Evolutionary conservation across 163 green algal genomes (phyloP).

Genomic region (Chlamydomonas reinhardtii): DNA sequence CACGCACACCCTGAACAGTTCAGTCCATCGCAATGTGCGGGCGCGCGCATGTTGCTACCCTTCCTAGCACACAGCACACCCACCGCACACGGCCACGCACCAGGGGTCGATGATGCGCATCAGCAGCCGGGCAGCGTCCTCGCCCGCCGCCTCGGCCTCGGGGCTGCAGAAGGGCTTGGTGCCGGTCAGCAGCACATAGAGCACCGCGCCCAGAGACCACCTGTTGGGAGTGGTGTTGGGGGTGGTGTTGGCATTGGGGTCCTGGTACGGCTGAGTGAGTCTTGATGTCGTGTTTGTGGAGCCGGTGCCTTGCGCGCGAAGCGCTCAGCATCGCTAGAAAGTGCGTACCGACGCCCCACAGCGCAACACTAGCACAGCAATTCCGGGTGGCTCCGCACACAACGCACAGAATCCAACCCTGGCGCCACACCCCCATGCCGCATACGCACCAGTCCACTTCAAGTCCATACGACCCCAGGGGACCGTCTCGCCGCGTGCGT

Average conservation of each 20-base stretch:
- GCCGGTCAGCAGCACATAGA: conserved; percentile 45
- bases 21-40: no score
- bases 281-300: no score
- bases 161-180: conserved; percentile 40
- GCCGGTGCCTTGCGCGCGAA: no score
- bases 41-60: no score
- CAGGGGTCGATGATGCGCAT: conserved; percentile 44
- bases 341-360: no score
- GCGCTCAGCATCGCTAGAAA: no score
- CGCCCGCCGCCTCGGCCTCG: conserved; percentile 36
- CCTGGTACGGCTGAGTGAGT: neutral
- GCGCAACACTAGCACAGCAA: no score
- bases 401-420: no score
- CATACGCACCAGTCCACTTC: conserved; percentile 42
- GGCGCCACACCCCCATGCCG: no score
- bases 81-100: neutral
- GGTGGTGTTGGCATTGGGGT: neutral
- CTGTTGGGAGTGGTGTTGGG: neutral
- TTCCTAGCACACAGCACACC: no score
- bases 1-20: no score
- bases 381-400: no score
- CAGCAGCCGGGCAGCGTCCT: conserved; percentile 20
- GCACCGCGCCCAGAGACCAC: conserved; percentile 23
- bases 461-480: conserved; percentile 15
- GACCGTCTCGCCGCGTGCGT: neutral